Evolutionary conservation across 495 filamentous ascomycete species (phyloP), one percentile per base, ranked within the genome.

Genomic region (Melanomma pulvis-pyrius): DNA sequence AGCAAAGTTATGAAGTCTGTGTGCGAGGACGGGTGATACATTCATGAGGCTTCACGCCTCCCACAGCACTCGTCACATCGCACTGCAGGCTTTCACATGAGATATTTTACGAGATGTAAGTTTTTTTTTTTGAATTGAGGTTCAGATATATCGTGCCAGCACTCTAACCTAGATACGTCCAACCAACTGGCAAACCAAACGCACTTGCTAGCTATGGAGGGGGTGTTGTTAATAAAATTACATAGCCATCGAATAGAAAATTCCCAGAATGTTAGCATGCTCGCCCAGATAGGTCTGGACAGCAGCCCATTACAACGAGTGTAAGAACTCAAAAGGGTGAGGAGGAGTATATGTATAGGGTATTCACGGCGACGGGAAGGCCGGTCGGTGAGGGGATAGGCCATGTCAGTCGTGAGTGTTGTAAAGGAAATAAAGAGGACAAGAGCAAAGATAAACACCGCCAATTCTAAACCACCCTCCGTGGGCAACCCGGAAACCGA

Each of bases 251-350:
- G 63, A 66, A 63, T 47, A 7, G 63, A 66, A 66, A 39, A 66
- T 51, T 66, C 29, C 44, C 63, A 59, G 63, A 52, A 59, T 65
- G 53, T 19, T 36, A n/a, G 39, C 39, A 15, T 44, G n/a, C 39
- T 11, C 2, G 39, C 9, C 39, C 13, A 6, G 8, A 17, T 44
- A 44, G n/a, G 39, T 7, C 8, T 17, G 13, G 39, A 11, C 30
- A 11, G 39, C 17, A 44, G 54, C 55, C 21, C 70, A 82, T 83
- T 84, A 85, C 80, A 85, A 83, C 79, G 80, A 82, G 75, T 69
- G 83, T 82, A 83, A 65, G 62, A 65, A 65, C 53, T 64, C 62
- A 65, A 65, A 41, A 41, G 29, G 41, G 41, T 12, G 39, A 11
- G 39, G 39, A 6, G 17, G 39, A 15, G 9, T 44, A 15, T 44